Evolutionary conservation across 2,329 filamentous ascomycete genomes (phyloP), one percentile per base, ranked within the genome.

Genomic region (Scytalidium lignicola): DNA sequence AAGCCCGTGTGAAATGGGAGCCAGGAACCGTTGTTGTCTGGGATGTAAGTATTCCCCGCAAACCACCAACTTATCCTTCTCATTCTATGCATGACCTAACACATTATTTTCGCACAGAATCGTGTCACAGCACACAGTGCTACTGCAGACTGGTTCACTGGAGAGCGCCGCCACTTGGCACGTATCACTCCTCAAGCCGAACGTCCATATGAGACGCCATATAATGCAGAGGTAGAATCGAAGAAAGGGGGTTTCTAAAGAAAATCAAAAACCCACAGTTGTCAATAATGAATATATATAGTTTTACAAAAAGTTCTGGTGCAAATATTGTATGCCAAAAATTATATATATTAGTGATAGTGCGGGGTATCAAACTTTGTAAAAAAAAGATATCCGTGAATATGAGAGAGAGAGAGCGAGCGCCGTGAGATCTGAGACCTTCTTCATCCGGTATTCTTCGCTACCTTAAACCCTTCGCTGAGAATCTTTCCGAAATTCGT

Each of bases 101-200:
- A 23, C 8, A 32, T n/a, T 21, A 12, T 17, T 28, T 13, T 8
- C 40, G 59, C 48, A 17, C 43, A 74, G 69, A 92, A 91, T 70
- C 76, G 88, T 26, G 79, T 90, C 0, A 90, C 86, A n/a, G 78
- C 83, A 58, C 88, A 95, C 67, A 84, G 85, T 8, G 89, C 88
- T 2, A 71, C 90, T 41, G 71, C 90, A 2, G 88, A 93, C 65
- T 95, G 88, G 88, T 79, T 84, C 56, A 80, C 81, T 63, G 88
- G 87, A 2, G 81, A 88, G 66, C 74, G 88, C 48, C 76, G 89
- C 42, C 88, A 95, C 69, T 69, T 93, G 56, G 88, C 88, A 7
- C 78, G 89, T 32, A 85, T 95, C 61, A 92, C 88, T 2, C 88
- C 88, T 0, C 86, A 91, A 70, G 89, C 88, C 1, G 88, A 93